A percentile compares a stretch with the other conserved stretches of the same genome.
Evolutionary conservation across 495 filamentous ascomycete genomes (phyloP).

Genomic region (Amphirosellinia nigrospora): DNA sequence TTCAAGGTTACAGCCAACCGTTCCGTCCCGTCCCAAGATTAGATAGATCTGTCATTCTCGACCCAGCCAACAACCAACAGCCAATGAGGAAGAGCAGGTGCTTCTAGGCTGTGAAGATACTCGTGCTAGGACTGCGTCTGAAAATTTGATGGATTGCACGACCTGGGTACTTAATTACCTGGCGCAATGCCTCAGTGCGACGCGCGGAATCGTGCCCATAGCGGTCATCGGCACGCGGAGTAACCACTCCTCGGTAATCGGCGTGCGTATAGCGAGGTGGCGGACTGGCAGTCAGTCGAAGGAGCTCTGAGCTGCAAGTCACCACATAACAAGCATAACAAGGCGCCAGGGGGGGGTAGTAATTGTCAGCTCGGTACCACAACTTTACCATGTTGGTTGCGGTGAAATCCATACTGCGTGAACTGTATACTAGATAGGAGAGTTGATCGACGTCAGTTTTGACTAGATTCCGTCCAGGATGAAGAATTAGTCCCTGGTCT

Average conservation of each 20-base stretch:
- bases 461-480: neutral
- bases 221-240: slow-evolving; percentile 1
- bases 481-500: neutral
- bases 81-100: neutral
- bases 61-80: neutral
- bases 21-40: neutral
- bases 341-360: neutral
- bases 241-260: neutral
- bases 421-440: neutral
- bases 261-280: neutral
- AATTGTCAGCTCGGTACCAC: slow-evolving; percentile 14
- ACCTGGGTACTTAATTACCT: neutral
- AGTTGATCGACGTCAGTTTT: neutral
- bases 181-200: neutral
- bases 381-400: neutral
- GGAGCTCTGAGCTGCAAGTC: neutral
- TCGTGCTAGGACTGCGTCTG: neutral
- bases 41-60: slow-evolving; percentile 4
- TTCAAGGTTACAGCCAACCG: neutral
- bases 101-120: neutral
- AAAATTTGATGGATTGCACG: neutral
- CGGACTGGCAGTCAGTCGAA: neutral
- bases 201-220: neutral
- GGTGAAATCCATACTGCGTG: neutral
- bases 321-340: neutral